Base-by-base conservation (phyloP, 164 flowering plant species). In the Vitis cinerea region DNA sequence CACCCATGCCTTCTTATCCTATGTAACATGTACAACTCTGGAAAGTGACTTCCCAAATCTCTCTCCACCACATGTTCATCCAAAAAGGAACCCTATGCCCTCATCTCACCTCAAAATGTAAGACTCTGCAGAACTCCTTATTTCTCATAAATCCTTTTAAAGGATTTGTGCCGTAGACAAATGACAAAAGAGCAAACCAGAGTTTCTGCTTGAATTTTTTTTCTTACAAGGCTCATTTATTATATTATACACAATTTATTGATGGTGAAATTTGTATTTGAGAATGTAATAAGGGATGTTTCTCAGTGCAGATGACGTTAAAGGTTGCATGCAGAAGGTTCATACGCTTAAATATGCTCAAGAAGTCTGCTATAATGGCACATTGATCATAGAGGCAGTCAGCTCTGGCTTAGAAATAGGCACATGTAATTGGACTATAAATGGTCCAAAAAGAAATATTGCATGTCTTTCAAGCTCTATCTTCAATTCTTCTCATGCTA, bases 331-430 rank as follows among this genome's bases (percentile, higher is more conserved):
- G 65, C 72, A 75, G 73, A 92, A 81, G 82, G 81, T 90, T 64
- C 81, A 86, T 60, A 65, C 86, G 62, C 88, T 95, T 48, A 91
- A 84, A 72, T 93, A 83, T 79, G 92, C 84, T 48, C 97, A 95
- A 79, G 97, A 90, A 84, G 77, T 74, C 8, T 93, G 91, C 82
- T 88, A 85, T 67, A 89, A 88, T 81, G 97, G 94, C 56, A 77
- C 76, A 44, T 61, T 93, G 71, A 57, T 82, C 17, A 70, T 95
- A 47, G 84, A 86, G 71, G 89, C 97, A 74, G 82, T 87, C 76
- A 89, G 97, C 80, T 91, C 99, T 65, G 99, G 98, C 74, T 80
- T 90, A 56, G 99, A 90, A 65, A 83, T 93, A 64, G 99, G 99
- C 60, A 10, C 93, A 44, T 93, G 84, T 77, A 95, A 93, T 79